phyloP scores from a whole-genome alignment of 768 basidiomycete species.

The Pleurotus pulmonarius region DNA sequence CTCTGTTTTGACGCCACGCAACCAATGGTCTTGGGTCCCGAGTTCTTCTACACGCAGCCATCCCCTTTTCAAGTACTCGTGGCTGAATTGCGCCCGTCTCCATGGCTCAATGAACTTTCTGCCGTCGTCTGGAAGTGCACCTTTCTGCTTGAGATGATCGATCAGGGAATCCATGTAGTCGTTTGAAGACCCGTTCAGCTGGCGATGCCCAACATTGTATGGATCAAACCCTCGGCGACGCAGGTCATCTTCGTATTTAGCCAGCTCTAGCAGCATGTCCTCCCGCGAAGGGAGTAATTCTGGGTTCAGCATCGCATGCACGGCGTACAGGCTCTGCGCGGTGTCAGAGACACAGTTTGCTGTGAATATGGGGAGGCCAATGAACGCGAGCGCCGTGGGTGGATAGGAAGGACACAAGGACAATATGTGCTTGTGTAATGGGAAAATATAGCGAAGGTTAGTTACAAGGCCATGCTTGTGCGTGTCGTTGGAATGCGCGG shows the following conservation, averaged over 20 bases:
- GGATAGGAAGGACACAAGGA: conserved; percentile 45
- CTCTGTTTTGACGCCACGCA: conserved; percentile 47
- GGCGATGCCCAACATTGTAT: conserved; percentile 42
- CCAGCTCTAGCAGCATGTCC: conserved; percentile 36
- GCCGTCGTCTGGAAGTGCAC: conserved; percentile 37
- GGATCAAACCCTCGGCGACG: conserved; percentile 44
- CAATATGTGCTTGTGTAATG: conserved; percentile 50
- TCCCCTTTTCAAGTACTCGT: conserved; percentile 31
- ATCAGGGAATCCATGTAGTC: conserved; percentile 41
- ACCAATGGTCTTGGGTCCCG: conserved; percentile 37
- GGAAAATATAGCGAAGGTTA: conserved; percentile 53
- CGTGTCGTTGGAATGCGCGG: conserved; percentile 22
- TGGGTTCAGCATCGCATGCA: conserved; percentile 40
- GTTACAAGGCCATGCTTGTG: conserved; percentile 29
- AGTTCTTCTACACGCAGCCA: conserved; percentile 44
- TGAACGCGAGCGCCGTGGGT: conserved; percentile 48
- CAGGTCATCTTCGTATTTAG: conserved; percentile 33
- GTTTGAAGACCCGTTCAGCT: conserved; percentile 27
- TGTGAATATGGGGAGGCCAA: conserved; percentile 47
- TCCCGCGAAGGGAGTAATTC: conserved; percentile 35
- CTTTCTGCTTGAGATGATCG: conserved; percentile 27
- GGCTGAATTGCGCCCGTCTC: conserved; percentile 33
- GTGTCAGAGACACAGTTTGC: conserved; percentile 44
- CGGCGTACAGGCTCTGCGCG: conserved; percentile 46
- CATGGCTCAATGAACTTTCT: conserved; percentile 46